Base-by-base conservation (phyloP, 176 grass and related monocot species). In the Zoysia pacifica region DNA sequence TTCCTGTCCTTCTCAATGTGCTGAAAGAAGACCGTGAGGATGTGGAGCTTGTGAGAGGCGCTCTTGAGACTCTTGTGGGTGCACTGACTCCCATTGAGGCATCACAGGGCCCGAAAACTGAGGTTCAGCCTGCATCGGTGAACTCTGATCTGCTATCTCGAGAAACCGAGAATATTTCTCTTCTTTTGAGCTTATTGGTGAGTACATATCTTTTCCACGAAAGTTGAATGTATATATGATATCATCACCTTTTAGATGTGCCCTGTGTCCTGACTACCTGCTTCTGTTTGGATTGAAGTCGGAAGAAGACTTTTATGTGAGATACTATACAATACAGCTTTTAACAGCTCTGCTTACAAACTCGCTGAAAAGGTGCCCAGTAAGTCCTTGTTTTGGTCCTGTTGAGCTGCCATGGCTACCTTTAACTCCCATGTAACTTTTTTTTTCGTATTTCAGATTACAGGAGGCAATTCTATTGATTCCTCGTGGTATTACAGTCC, bases 281-380 rank as follows among this genome's bases (percentile, higher is more conserved):
- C 11, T 61, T 61, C 42, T 80, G 19, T 77, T 87, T 76, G 76
- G 42, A 87, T 73, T 86, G 84, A 86, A 95, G 93, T 93, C 96
- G 49, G 96, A 99, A 81, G 96, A 93, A 90, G 96, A 95, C 79
- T 99, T 99, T 60, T 99, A 95, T 95, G 92, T 99, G 67, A 87
- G 96, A 54, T 95, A 99, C 71, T 95, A 99, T 67, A 95, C 96
- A 37, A 91, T 99, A 84, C 96, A 99, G 80, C 93, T 99, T 90
- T 84, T 99, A 76, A 99, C 96, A 69, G 84, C 96, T 48, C 85
- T 99, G 77, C 90, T 99, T 84, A 95, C 92, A 64, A 90, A 95
- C 88, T 95, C 93, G 5, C 87, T 91, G 49, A 95, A 95, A 87
- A 93, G 96, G 96, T 99, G 90, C 72, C 86, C 76, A 78, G 72